These are phyloP conservation scores for Morella rubra DNA, from an alignment of 306 rosid genomes.

Conservation along the genomic window DNA sequence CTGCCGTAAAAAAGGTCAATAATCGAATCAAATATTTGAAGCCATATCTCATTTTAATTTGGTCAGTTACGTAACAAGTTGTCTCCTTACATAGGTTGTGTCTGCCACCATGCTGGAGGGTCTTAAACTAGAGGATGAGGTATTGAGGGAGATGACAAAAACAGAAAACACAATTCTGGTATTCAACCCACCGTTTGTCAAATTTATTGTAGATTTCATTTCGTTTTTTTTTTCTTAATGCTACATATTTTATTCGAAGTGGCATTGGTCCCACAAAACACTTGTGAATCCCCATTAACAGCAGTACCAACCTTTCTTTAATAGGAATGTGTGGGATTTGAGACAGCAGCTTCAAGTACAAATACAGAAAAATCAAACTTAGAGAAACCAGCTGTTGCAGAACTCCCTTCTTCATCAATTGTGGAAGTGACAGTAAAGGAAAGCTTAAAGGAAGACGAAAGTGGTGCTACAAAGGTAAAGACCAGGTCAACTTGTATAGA, in stretches of 20 bases:
- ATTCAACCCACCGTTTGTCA: background rate
- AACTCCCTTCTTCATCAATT: constrained; percentile 16
- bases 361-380: constrained; percentile 1
- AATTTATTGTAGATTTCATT: background rate
- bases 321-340: constrained; percentile 17
- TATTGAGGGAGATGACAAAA: background rate
- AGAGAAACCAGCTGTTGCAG: constrained; percentile 20
- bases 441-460: constrained; percentile 19
- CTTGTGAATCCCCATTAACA: background rate
- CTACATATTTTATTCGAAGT: background rate
- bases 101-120: background rate
- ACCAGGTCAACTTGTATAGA: constrained; percentile 27
- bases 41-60: background rate
- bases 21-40: background rate
- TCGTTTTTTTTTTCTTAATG: background rate
- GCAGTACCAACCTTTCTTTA: background rate
- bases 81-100: background rate
- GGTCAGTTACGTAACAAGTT: background rate
- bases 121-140: background rate
- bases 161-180: background rate
- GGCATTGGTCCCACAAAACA: background rate
- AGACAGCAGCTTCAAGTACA: constrained; percentile 15
- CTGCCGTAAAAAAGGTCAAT: constrained; percentile 32
- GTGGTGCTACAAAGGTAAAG: background rate
- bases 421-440: constrained; percentile 3